phyloP scores from a whole-genome alignment of 2,329 filamentous ascomycete species.

The Claviceps pazoutovae region DNA sequence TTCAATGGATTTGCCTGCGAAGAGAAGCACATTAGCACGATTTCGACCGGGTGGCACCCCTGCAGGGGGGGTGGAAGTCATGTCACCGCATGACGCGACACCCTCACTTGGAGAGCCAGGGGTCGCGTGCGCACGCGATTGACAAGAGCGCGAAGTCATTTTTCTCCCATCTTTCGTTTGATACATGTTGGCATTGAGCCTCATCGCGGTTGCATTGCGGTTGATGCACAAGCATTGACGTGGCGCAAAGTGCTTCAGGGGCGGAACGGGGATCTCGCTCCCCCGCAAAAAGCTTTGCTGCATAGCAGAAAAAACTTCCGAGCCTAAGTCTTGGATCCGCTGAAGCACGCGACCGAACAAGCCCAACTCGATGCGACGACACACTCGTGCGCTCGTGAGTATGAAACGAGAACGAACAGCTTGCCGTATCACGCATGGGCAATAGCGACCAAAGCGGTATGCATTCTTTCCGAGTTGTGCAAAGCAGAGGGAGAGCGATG shows the following conservation, averaged over 20 bases:
- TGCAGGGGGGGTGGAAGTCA: neutral
- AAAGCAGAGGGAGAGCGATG: too few species aligned
- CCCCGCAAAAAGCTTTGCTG: neutral
- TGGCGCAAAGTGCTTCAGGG: neutral
- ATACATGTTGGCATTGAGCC: too few species aligned
- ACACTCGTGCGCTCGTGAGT: neutral
- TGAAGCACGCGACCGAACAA: neutral
- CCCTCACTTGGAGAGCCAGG: neutral
- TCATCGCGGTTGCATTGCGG: neutral
- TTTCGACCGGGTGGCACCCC: neutral
- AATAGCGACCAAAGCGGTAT: too few species aligned
- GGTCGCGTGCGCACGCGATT: neutral
- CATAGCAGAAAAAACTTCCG: neutral
- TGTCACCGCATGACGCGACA: conserved; percentile 4
- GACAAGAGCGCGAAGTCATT: neutral
- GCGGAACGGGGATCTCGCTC: neutral
- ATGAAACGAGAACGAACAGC: too few species aligned
- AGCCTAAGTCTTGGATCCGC: neutral
- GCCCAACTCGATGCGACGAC: neutral
- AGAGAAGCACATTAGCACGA: conserved; percentile 2
- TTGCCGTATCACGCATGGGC: too few species aligned
- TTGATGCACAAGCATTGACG: neutral
- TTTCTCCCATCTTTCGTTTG: too few species aligned
- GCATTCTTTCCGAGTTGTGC: too few species aligned
- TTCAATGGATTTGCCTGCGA: conserved; percentile 80